These are phyloP conservation scores for Boletellus sp. DNA, from an alignment of 768 basidiomycete species.

Conservation along the genomic window DNA sequence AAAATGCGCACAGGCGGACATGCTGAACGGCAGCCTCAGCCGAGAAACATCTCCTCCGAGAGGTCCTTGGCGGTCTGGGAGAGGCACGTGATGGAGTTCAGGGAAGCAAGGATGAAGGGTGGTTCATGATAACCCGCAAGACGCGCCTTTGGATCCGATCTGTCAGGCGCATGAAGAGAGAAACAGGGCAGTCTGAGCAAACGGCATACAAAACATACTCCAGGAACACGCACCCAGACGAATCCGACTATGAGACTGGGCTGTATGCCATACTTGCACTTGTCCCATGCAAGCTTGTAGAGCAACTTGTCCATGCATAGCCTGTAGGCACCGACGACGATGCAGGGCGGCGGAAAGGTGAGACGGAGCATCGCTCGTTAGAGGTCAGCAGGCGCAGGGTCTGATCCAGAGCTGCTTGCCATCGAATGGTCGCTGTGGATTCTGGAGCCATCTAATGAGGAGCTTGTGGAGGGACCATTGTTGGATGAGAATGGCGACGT, in stretches of 20 bases:
- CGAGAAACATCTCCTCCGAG: constrained; percentile 55
- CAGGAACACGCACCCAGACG: constrained; percentile 53
- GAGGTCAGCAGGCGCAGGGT: constrained; percentile 44
- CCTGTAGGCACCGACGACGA: constrained; percentile 80
- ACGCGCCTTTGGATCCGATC: constrained; percentile 70
- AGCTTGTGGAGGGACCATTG: no score
- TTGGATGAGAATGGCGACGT: no score
- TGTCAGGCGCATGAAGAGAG: constrained; percentile 61
- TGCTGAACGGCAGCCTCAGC: constrained; percentile 62
- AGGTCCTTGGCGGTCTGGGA: constrained; percentile 27
- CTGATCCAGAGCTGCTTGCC: neutral
- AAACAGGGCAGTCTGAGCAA: neutral
- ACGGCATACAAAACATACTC: neutral
- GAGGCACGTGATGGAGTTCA: constrained; percentile 24
- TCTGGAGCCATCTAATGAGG: no score
- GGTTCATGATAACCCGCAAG: constrained; percentile 38
- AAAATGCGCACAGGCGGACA: constrained; percentile 61
- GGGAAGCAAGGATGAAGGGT: constrained; percentile 28
- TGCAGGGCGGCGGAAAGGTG: constrained; percentile 77
- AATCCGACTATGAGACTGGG: constrained; percentile 67
- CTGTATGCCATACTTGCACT: constrained; percentile 72
- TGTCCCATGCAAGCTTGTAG: constrained; percentile 76
- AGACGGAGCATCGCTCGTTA: constrained; percentile 57
- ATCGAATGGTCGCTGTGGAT: neutral
- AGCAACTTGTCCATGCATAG: constrained; percentile 70